These are phyloP conservation scores for Euphorbia celastroides DNA, from an alignment of 441 rosid genomes.

Conservation along the genomic window DNA sequence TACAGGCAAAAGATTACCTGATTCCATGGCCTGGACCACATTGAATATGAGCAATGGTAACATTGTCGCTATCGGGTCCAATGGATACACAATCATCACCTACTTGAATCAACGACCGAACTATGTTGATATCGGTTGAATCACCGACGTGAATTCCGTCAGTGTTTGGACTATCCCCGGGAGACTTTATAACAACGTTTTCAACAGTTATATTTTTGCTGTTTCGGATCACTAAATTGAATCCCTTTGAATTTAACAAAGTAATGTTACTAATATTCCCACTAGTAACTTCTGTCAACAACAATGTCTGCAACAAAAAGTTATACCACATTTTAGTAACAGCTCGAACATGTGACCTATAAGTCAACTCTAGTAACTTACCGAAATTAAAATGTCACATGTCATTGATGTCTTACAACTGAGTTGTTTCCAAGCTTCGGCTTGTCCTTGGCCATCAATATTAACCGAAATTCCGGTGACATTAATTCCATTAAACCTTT, in stretches of 20 bases:
- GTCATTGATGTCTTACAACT: slow-evolving; percentile 25
- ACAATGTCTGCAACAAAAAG: slow-evolving; percentile 13
- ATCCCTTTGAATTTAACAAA: slow-evolving; percentile 41
- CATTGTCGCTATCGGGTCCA: slow-evolving; percentile 42
- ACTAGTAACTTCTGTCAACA: slow-evolving; percentile 30
- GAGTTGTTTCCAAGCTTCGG: slow-evolving; percentile 42
- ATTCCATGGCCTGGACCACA: slow-evolving; percentile 77
- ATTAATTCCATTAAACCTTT: slow-evolving; percentile 22
- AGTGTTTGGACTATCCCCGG: slow-evolving; percentile 57
- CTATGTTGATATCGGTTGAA: slow-evolving; percentile 33
- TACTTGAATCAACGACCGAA: slow-evolving; percentile 36
- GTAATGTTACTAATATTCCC: slow-evolving; percentile 37
- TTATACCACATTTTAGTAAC: too few relatives aligned
- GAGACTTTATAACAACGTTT: slow-evolving; percentile 35
- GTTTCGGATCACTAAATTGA: slow-evolving; percentile 32
- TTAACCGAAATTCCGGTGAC: slow-evolving; percentile 23
- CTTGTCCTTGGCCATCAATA: slow-evolving; percentile 44
- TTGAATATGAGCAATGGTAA: slow-evolving; percentile 24
- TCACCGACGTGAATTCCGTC: slow-evolving; percentile 52
- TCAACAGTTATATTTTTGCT: slow-evolving; percentile 28
- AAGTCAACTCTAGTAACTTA: too few relatives aligned
- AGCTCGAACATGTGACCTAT: too few relatives aligned
- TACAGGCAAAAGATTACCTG: slow-evolving; percentile 27
- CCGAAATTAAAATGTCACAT: slow-evolving; percentile 34
- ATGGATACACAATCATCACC: slow-evolving; percentile 67